A percentile compares a stretch with the other conserved stretches of the same genome.
phyloP scores from a whole-genome alignment of 23 red algal species.

The Gracilaria gracilis region DNA sequence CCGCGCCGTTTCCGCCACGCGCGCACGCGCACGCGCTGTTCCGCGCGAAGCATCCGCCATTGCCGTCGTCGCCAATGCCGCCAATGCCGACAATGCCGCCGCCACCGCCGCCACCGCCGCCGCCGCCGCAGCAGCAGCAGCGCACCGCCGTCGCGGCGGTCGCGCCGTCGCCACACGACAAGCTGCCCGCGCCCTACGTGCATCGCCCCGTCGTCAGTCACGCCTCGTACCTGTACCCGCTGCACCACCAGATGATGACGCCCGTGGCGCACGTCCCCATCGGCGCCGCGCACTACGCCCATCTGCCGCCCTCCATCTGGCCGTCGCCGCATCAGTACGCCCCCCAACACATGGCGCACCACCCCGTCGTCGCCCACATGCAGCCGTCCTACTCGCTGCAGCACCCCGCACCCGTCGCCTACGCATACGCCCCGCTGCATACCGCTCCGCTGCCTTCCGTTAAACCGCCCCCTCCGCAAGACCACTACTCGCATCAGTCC shows the following conservation, averaged over 20 bases:
- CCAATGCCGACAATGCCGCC: background rate
- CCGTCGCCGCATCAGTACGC: constrained; percentile 26
- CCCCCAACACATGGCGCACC: constrained; percentile 8
- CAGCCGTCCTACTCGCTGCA: constrained; percentile 20
- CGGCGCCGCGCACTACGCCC: constrained; percentile 68
- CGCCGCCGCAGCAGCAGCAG: background rate
- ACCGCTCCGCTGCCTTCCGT: constrained; percentile 24
- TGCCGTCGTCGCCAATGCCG: too few species aligned
- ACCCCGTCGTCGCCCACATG: constrained; percentile 31
- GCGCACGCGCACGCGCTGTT: background rate
- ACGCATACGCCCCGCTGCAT: background rate
- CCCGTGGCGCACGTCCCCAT: constrained; percentile 68
- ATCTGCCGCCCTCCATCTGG: constrained; percentile 61
- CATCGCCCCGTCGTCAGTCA: constrained; percentile 5
- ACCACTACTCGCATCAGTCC: constrained; percentile 6
- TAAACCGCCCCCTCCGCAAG: background rate
- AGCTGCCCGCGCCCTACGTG: constrained; percentile 4
- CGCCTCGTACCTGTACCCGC: constrained; percentile 32
- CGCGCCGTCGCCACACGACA: background rate
- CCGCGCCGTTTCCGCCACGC: background rate
- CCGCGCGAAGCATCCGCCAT: background rate
- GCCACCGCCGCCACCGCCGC: background rate
- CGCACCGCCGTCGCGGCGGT: background rate
- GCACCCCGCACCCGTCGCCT: constrained; percentile 8
- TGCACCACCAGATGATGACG: constrained; percentile 49